Evolutionary conservation across 2,329 filamentous ascomycete genomes (phyloP), one percentile per base, ranked within the genome.

Genomic region (Paraconiothyrium sp.): DNA sequence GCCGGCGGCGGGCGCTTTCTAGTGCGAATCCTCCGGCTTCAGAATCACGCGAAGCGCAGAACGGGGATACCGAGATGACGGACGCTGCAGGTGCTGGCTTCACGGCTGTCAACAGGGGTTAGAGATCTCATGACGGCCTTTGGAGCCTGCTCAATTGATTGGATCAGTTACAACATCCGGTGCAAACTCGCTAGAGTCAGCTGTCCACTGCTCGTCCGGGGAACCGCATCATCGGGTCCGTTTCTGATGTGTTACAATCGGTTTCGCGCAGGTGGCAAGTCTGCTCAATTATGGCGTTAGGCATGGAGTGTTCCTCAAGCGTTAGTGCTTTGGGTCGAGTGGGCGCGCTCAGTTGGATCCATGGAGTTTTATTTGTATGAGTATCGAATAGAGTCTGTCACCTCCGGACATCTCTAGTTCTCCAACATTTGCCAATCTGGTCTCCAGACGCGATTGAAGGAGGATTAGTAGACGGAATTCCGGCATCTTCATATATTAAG

Each of bases 51-150:
- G 66, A 72, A 43, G 67, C 67, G 34, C 72, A 74, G 65, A 79
- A 80, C 47, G 77, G 78, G n/a, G 76, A 79, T 41, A 77, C 74
- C 1, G 78, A 80, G 67, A 81, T 80, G 79, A 69, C 66, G n/a
- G 78, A 80, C 56, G 71, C 73, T 22, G 54, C 63, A 3, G 64
- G 56, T 37, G 75, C 70, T 27, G 75, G 73, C 9, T 80, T 80
- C 63, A 76, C 77, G 16, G 68, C 77, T 22, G 77, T 76, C 16
- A 79, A 79, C 65, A 72, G 75, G 58, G 79, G 75, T 69, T 46
- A 55, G n/a, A n/a, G 13, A 14, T 30, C 22, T 22, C 20, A 13
- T 34, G 9, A 11, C 11, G 20, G 43, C 8, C 43, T 37, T 37
- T 10, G 35, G 35, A 9, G 14, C 35, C 14, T 37, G 35, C 14